A percentile compares a stretch with the other conserved stretches of the same genome.
Conservation (phyloP, 805 yeast species). For the Priceomyces medius region DNA sequence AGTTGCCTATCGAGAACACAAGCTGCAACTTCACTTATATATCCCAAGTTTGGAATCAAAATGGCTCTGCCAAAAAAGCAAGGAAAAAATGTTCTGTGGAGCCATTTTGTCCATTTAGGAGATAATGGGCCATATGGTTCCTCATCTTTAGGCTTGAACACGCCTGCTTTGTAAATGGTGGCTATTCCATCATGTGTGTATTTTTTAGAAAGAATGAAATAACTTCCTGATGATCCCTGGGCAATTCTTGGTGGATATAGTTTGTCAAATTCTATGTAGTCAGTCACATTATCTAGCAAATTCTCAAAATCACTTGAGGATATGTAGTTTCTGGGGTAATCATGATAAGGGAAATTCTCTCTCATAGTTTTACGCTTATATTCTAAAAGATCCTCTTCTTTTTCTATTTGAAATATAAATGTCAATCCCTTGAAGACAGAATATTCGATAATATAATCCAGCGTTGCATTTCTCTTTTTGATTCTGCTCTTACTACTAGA, state of each 20-base stretch:
- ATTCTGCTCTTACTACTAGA: constrained; percentile 6
- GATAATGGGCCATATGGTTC: constrained; percentile 78
- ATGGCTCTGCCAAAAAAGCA: constrained; percentile 76
- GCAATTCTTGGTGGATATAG: constrained; percentile 53
- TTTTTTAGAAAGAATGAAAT: constrained; percentile 47
- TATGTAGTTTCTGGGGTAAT: constrained; percentile 23
- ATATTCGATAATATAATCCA: constrained; percentile 32
- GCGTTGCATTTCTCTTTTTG: constrained; percentile 1
- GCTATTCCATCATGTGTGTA: constrained; percentile 7
- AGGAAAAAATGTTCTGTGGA: constrained; percentile 71
- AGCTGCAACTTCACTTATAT: constrained; percentile 71
- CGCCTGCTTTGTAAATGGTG: constrained; percentile 43
- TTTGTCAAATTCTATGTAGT: constrained; percentile 44
- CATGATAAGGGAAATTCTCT: constrained; percentile 11
- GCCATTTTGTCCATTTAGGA: constrained; percentile 80
- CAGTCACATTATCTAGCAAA: constrained; percentile 43
- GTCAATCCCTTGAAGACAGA: constrained; percentile 29
- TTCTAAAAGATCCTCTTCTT: constrained; percentile 15
- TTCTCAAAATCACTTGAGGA: constrained; percentile 29
- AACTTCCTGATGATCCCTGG: constrained; percentile 71
- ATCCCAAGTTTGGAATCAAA: constrained; percentile 69
- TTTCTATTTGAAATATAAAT: constrained; percentile 13
- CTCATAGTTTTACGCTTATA: constrained; percentile 17
- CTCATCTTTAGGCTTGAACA: constrained; percentile 78
- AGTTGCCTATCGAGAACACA: constrained; percentile 62